A percentile compares a stretch with the other conserved stretches of the same genome.
Conservation (phyloP, 169 alveolate species). For the Babesia ovata region DNA sequence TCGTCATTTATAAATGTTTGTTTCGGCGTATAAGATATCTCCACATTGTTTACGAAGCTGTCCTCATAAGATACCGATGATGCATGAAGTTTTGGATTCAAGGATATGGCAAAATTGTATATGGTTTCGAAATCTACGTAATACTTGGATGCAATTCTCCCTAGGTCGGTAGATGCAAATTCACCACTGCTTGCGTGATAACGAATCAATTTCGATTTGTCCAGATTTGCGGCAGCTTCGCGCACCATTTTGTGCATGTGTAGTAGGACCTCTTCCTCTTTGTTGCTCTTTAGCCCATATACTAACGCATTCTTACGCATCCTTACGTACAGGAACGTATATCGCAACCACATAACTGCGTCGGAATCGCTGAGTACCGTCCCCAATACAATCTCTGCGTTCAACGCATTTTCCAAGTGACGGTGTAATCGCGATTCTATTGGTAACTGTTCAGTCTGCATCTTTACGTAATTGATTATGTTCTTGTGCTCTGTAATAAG, state of each 20-base stretch:
- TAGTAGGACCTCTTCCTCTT: slow-evolving; percentile 59
- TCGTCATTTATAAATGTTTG: slow-evolving; percentile 37
- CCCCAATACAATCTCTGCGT: slow-evolving; percentile 97
- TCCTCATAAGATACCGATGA: slow-evolving; percentile 16
- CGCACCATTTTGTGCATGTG: slow-evolving; percentile 64
- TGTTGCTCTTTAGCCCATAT: slow-evolving; percentile 82
- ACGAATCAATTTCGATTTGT: slow-evolving; percentile 73
- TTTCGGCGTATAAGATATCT: not conserved
- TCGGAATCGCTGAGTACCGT: slow-evolving; percentile 87
- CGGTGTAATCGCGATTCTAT: slow-evolving; percentile 74
- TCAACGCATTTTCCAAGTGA: slow-evolving; percentile 81
- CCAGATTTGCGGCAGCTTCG: slow-evolving; percentile 69
- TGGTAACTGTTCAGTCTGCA: slow-evolving; percentile 73
- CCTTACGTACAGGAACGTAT: slow-evolving; percentile 91
- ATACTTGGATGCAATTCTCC: slow-evolving; percentile 85
- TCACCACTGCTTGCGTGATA: slow-evolving; percentile 66
- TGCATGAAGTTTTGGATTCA: slow-evolving; percentile 43
- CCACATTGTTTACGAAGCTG: not conserved
- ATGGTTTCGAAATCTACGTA: slow-evolving; percentile 86
- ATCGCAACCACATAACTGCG: slow-evolving; percentile 92
- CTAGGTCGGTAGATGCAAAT: slow-evolving; percentile 82
- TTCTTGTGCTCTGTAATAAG: slow-evolving; percentile 77
- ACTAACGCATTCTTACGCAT: slow-evolving; percentile 85
- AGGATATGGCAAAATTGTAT: slow-evolving; percentile 53
- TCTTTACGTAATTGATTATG: slow-evolving; percentile 68